Evolutionary conservation across 805 yeast genomes (phyloP), one percentile per base, ranked within the genome.

Genomic region (Blastobotrys americana): DNA sequence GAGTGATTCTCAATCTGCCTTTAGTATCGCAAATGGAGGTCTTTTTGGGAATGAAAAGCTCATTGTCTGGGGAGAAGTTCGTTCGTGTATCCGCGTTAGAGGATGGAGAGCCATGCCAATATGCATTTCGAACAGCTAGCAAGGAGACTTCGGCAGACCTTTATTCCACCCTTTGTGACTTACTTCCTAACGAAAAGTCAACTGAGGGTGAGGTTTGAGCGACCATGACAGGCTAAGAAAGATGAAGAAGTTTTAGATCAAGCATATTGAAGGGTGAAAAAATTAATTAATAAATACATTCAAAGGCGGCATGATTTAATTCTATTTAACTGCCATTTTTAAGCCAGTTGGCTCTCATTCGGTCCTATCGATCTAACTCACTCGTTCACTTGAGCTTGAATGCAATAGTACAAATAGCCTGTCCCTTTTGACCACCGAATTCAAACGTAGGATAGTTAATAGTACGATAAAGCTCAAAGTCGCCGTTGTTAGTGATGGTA

Each of bases 391-490:
- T 25, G 10, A 28, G 19, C 28, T 39, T 70, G 57, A 90, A 93
- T 17, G 93, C 95, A 39, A 90, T 73, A 43, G 88, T 82, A 60
- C 95, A 86, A 34, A 90, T 84, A 1, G 96, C 80, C 33, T 88
- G 77, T 1, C 98, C 98, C 54, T 80, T 74, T 4, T 73, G 76
- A 5, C 98, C 98, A 2, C 96, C 97, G 64, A 88, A 90, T 60
- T 82, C 77, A 59, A 87, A 87, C 4, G 76, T 72, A 5, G 96
- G 96, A 62, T 93, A 90, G 9, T 76, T 64, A 39, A 90, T 76
- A 17, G 70, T 71, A 52, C 77, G 76, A 83, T 85, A 84, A 2
- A 75, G 74, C 55, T 67, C 62, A 46, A 85, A 66, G 13, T 66
- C 53, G 9, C 61, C 66, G 28, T 72, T 69, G 3, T 59, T 53